A percentile compares a stretch with the other conserved stretches of the same genome.
phyloP scores from a whole-genome alignment of 345 rosid species.

The Salix purpurea region DNA sequence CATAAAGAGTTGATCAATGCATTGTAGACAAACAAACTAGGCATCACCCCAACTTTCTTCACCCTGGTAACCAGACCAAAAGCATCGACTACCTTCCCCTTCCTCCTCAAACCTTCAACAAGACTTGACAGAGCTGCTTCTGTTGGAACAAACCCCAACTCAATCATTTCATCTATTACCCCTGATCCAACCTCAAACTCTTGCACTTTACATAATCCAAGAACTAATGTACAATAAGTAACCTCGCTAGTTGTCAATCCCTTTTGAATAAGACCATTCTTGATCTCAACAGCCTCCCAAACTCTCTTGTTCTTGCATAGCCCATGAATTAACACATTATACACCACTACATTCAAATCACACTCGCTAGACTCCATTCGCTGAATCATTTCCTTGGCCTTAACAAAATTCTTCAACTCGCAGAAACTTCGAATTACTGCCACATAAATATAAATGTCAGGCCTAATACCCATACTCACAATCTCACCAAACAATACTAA shows the following conservation, averaged over 20 bases:
- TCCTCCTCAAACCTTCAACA: slow-evolving; percentile 70
- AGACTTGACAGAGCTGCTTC: slow-evolving; percentile 64
- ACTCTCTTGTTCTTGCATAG: slow-evolving; percentile 67
- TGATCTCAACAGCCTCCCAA: slow-evolving; percentile 62
- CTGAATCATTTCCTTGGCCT: slow-evolving; percentile 58
- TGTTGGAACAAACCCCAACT: slow-evolving; percentile 51
- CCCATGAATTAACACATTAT: slow-evolving; percentile 77
- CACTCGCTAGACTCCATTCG: slow-evolving; percentile 51
- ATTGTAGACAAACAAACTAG: slow-evolving; percentile 71
- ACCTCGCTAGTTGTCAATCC: slow-evolving; percentile 52
- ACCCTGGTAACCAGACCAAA: slow-evolving; percentile 51
- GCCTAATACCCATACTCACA: slow-evolving; percentile 37
- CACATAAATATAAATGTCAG: slow-evolving; percentile 54
- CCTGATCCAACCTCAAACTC: slow-evolving; percentile 49
- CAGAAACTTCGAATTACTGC: slow-evolving; percentile 70
- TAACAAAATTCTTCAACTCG: slow-evolving; percentile 55
- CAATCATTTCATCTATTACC: slow-evolving; percentile 66
- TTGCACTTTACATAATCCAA: slow-evolving; percentile 65
- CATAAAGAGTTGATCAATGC: slow-evolving; percentile 69
- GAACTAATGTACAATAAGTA: slow-evolving; percentile 69
- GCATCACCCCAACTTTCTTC: slow-evolving; percentile 40
- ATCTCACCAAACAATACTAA: slow-evolving; percentile 62
- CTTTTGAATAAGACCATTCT: slow-evolving; percentile 42
- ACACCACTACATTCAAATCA: slow-evolving; percentile 52
- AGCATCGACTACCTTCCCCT: slow-evolving; percentile 51